Evolutionary conservation across 805 yeast species (phyloP), one percentile per base, ranked within the genome.

Genomic region (Cyberlindnera saturnus): DNA sequence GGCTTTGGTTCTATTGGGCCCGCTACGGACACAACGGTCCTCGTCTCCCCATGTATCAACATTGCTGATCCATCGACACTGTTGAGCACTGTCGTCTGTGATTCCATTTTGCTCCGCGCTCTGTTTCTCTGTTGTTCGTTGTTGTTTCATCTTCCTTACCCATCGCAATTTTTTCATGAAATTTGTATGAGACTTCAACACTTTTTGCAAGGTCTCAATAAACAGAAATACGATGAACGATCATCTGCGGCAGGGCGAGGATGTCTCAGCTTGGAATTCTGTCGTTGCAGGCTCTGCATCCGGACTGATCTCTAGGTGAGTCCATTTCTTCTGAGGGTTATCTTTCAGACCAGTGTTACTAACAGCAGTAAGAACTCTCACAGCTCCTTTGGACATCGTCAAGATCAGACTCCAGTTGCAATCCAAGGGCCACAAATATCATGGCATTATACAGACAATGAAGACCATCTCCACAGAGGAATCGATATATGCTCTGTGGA

Each of bases 1-100:
- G 78, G 64, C 59, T 82, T 83, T 10, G 87, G 81, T 56, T 91
- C 97, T 28, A 91, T 74, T 0, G 99, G 99, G 0, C 99, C 99
- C 1, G 90, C 75, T 1, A 91, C 90, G 0, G 96, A 80, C 35
- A 82, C 78, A 3, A 90, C 64, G 3, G 85, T 80, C 44, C 75
- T 75, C 1, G 84, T 77, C 15, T 61, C 61, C 2, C 74, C 77
- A n/a, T 65, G 59, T 14, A 64, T 59, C 44, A 81, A 68, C 19
- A 74, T 74, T 1, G 91, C 81, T 1, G 95, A 86, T 1, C 97
- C 97, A 60, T 88, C 96, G 2, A 82, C 91, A 48, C 79, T 74
- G 42, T 67, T 64, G 38, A 87, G 63, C 1, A 54, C 19, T 4
- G 50, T 36, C 1, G 59, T 51, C 4, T 52, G 48, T 10, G 52